phyloP scores from a whole-genome alignment of 1,284 basidiomycete species.

The Anthracocystis setariae region DNA sequence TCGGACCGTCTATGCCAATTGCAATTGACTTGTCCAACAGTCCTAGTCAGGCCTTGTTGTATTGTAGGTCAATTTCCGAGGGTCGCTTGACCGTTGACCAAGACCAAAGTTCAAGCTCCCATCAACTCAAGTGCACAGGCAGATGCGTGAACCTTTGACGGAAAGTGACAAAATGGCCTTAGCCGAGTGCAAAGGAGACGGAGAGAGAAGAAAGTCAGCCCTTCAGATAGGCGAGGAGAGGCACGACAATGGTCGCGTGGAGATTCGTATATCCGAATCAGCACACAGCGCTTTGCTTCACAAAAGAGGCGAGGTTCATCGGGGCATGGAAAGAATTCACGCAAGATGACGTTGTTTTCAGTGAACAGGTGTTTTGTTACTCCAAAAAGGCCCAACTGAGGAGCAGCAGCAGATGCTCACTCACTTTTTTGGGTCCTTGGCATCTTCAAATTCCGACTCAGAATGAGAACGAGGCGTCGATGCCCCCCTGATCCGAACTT shows the following conservation, averaged over 20 bases:
- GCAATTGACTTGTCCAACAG: no score
- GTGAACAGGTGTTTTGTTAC: background rate
- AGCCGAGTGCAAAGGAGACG: background rate
- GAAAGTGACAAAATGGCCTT: no score
- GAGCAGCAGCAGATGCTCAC: constrained; percentile 5
- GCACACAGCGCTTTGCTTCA: background rate
- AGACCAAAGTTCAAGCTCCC: no score
- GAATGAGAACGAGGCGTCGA: constrained; percentile 5
- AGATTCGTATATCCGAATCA: background rate
- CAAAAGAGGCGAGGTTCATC: no score
- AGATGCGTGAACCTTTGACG: no score
- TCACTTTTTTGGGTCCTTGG: constrained; percentile 6
- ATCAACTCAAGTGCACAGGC: no score
- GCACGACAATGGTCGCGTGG: constrained; percentile 3
- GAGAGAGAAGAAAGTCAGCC: background rate
- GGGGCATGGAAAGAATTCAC: constrained; percentile 6
- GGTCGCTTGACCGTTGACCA: no score
- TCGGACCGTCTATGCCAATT: constrained; percentile 9
- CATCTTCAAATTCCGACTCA: constrained; percentile 9
- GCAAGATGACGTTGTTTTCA: constrained; percentile 20
- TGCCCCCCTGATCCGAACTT: background rate
- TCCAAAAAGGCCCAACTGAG: background rate
- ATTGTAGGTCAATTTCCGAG: no score
- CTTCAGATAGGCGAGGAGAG: constrained; percentile 4
- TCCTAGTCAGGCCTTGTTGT: no score